These are phyloP conservation scores for Capsicum rhomboideum DNA, from an alignment of 257 asterid genomes.

Conservation along the genomic window DNA sequence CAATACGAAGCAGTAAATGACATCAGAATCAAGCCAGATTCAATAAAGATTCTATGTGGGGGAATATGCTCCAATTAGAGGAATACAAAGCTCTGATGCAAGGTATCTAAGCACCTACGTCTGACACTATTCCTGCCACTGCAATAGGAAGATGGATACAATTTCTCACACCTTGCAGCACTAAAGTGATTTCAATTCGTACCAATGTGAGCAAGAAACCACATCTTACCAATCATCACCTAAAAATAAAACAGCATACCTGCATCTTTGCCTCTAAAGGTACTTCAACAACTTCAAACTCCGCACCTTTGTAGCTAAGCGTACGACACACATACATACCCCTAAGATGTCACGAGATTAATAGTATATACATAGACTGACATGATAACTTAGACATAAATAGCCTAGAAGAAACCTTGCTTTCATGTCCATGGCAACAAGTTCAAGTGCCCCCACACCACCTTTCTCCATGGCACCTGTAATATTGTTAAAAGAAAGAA, in stretches of 20 bases:
- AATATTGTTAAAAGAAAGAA: not conserved
- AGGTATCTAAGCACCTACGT: not conserved
- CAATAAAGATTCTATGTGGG: not conserved
- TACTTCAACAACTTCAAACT: conserved; percentile 94
- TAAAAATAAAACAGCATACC: conserved; percentile 31
- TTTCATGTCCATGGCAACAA: conserved; percentile 99
- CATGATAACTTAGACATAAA: not conserved
- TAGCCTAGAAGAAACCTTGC: conserved; percentile 49
- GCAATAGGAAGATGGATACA: not conserved
- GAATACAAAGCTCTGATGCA: not conserved
- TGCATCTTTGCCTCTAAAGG: conserved; percentile 73
- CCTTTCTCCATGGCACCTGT: conserved; percentile 92
- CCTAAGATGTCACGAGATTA: conserved; percentile 34
- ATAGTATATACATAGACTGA: not conserved
- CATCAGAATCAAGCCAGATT: not conserved
- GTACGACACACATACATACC: conserved; percentile 99
- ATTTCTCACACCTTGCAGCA: not conserved
- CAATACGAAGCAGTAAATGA: not conserved
- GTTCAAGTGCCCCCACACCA: conserved; percentile 99
- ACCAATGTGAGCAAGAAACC: conserved; percentile 4
- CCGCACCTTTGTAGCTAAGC: conserved; percentile 90
- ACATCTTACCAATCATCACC: conserved; percentile 5
- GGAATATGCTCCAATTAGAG: not conserved
- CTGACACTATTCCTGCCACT: not conserved
- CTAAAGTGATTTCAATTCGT: not conserved